Evolutionary conservation across 2,329 filamentous ascomycete species (phyloP).

Genomic region (Botrytis hyacinthi): DNA sequence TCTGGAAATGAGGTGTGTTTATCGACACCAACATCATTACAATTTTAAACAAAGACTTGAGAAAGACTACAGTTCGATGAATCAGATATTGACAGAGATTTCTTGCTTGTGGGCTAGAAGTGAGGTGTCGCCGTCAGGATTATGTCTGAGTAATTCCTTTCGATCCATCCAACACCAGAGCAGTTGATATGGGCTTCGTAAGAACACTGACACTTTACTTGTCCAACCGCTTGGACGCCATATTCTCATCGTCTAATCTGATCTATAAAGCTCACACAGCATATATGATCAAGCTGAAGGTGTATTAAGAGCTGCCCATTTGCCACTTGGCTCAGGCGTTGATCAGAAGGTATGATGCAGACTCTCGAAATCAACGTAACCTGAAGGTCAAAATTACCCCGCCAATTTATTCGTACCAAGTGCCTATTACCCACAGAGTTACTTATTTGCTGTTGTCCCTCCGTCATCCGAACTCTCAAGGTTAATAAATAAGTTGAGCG

Average conservation of each 20-base stretch:
- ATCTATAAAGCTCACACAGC: too few relatives aligned
- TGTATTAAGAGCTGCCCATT: background rate
- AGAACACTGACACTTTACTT: background rate
- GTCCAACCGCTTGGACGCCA: background rate
- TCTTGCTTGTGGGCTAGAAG: background rate
- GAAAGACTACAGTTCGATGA: background rate
- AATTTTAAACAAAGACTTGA: background rate
- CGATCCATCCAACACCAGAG: background rate
- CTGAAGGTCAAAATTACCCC: background rate
- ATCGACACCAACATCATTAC: background rate
- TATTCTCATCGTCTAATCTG: rapidly evolving
- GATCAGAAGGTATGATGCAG: background rate
- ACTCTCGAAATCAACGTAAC: background rate
- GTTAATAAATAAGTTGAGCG: background rate
- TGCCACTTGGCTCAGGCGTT: background rate
- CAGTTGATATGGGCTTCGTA: background rate
- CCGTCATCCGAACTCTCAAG: background rate
- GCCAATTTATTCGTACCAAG: background rate
- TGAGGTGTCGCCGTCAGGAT: background rate
- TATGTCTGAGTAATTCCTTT: background rate
- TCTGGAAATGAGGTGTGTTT: background rate
- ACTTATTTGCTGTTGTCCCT: background rate
- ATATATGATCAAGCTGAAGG: background rate
- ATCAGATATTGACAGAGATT: background rate
- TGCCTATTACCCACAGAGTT: background rate